Percentiles rank a stretch among this genome's conserved stretches.
These are phyloP conservation scores for Lactarius akahatsu DNA, from an alignment of 768 basidiomycete species.

Conservation along the genomic window DNA sequence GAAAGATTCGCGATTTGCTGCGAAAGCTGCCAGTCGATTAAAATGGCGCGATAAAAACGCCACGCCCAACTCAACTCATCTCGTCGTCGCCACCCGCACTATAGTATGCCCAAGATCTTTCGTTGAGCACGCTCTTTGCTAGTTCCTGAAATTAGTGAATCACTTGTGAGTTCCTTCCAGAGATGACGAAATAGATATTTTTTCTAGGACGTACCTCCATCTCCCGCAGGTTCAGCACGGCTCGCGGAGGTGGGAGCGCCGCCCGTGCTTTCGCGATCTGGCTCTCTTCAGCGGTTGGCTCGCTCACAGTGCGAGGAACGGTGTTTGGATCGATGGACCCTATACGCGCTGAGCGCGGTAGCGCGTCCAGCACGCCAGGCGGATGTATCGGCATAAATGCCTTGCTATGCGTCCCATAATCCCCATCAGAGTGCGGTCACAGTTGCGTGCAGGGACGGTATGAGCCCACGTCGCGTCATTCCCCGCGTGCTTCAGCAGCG, in stretches of 20 bases:
- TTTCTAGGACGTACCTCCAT: conserved; percentile 30
- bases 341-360: conserved; percentile 33
- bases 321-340: conserved; percentile 35
- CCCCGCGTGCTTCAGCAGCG: conserved; percentile 86
- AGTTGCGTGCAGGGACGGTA: conserved; percentile 5
- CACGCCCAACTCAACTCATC: conserved; percentile 24
- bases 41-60: conserved; percentile 31
- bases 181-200: neutral
- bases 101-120: conserved; percentile 37
- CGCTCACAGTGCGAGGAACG: conserved; percentile 26
- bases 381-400: conserved; percentile 29
- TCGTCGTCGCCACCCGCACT: conserved; percentile 35
- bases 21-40: conserved; percentile 25
- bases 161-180: conserved; percentile 4
- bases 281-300: conserved; percentile 34
- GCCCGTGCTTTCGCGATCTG: conserved; percentile 32
- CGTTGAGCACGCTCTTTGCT: conserved; percentile 33
- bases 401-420: conserved; percentile 22
- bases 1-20: conserved; percentile 30
- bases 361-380: conserved; percentile 28
- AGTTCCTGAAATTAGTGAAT: conserved; percentile 25
- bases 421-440: conserved; percentile 12
- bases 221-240: conserved; percentile 35
- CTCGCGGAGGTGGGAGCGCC: conserved; percentile 31
- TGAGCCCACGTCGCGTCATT: conserved; percentile 78